Base-by-base conservation (phyloP, 2,329 filamentous ascomycete genomes). In the Exserohilum turcica region DNA sequence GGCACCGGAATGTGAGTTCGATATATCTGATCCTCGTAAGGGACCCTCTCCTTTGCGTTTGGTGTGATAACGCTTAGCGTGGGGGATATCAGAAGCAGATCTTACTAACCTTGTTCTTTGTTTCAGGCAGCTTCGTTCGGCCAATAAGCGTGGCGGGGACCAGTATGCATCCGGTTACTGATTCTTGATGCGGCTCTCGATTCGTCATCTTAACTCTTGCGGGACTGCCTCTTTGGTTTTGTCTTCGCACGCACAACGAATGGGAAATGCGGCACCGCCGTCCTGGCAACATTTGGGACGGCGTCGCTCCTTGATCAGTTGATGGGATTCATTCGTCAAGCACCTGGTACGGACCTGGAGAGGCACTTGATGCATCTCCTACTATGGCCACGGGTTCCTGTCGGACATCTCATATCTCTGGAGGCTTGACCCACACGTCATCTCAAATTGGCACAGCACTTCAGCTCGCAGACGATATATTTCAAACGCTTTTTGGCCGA, bases 1-100 rank as follows among this genome's bases (percentile, higher is more conserved):
- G 87, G 92, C 80, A 87, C 91, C 70, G 89, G 91, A 90, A 96
- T 96, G 92, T 96, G 90, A 96, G 92, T 95, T 82, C 85, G 83
- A 81, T 79, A 82, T 81, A 81, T 80, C 76, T 81, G 85, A 87
- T 89, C 86, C 85, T 90, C 87, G 89, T 91, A 92, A 93, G 90
- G 89, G 88, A 86, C 84, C 84, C 83, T 87, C 84, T 88, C 87
- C 86, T 89, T 86, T 87, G 86, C 87, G 87, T 90, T 87, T 88
- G 84, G 85, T 90, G 86, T 87, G 74, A 83, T 82, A 85, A 86
- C 84, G 86, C 87, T 90, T 83, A 84, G 84, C 86, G 83, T 82
- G 80, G 77, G 81, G 85, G 89, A 66, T 67, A 65, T 62, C 63
- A 82, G 80, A 80, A 77, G 65, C 70, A 75, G 72, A 77, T 67